Conservation (phyloP, 192 early-diverging fungal genomes). For the Anaeromyces robustus region DNA sequence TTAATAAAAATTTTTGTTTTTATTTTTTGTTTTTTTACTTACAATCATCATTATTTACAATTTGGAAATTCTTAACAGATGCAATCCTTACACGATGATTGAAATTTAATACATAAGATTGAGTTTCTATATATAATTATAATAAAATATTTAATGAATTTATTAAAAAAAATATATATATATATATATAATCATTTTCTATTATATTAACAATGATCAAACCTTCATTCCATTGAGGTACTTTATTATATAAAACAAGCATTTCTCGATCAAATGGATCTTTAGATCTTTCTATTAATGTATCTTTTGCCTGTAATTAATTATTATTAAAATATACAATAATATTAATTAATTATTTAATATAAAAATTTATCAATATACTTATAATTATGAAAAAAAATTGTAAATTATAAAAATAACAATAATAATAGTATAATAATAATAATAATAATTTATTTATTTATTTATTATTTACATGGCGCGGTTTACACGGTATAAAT, state of each 20-base stretch:
- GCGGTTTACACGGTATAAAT: slow-evolving; percentile 31
- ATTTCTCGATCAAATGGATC: slow-evolving; percentile 39
- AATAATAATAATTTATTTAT: neutral
- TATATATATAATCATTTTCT: neutral
- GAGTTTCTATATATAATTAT: slow-evolving; percentile 36
- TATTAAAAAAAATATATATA: neutral
- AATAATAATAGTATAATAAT: slow-evolving; percentile 2
- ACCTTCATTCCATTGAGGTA: slow-evolving; percentile 87
- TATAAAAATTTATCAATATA: too few relatives aligned
- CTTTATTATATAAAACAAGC: slow-evolving; percentile 73
- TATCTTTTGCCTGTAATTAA: slow-evolving; percentile 52
- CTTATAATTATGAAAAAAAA: too few relatives aligned
- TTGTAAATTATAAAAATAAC: neutral
- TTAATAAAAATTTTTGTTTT: neutral
- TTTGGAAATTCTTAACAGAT: slow-evolving; percentile 95
- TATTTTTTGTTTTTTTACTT: slow-evolving; percentile 11
- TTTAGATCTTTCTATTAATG: slow-evolving; percentile 37
- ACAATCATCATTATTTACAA: slow-evolving; percentile 81
- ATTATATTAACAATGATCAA: too few relatives aligned
- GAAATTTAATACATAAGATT: slow-evolving; percentile 88
- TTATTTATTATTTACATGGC: slow-evolving; percentile 15
- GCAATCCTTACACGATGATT: slow-evolving; percentile 70
- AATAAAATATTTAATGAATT: neutral
- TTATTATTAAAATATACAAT: too few relatives aligned
- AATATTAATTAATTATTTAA: too few relatives aligned